A percentile compares a stretch with the other conserved stretches of the same genome.
phyloP scores from a whole-genome alignment of 768 basidiomycete species.

The Suillus decipiens region DNA sequence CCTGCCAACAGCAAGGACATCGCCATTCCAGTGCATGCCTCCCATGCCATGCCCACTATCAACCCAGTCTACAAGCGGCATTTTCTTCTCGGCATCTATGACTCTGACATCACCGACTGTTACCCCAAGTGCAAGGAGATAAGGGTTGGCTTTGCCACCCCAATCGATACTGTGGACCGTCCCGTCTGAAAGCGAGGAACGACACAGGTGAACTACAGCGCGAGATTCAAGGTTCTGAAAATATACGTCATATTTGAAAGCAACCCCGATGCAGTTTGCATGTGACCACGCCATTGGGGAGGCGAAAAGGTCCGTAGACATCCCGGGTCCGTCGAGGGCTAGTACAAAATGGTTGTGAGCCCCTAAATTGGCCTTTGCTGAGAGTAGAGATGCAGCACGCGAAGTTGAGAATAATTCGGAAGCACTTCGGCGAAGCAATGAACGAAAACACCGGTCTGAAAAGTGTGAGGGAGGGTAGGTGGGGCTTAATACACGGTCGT shows the following conservation, averaged over 20 bases:
- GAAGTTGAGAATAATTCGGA: slow-evolving; percentile 48
- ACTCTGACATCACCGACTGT: slow-evolving; percentile 51
- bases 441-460: slow-evolving; percentile 43
- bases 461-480: slow-evolving; percentile 38
- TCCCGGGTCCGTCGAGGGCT: slow-evolving; percentile 66
- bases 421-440: slow-evolving; percentile 53
- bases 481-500: slow-evolving; percentile 57
- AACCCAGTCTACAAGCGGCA: slow-evolving; percentile 35
- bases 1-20: slow-evolving; percentile 40
- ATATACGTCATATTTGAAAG: slow-evolving; percentile 59
- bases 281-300: slow-evolving; percentile 64
- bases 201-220: slow-evolving; percentile 52
- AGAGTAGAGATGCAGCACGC: slow-evolving; percentile 37
- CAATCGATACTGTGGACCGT: slow-evolving; percentile 53
- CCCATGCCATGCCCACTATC: slow-evolving; percentile 37
- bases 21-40: slow-evolving; percentile 42
- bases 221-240: slow-evolving; percentile 63
- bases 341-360: slow-evolving; percentile 55
- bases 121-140: slow-evolving; percentile 53
- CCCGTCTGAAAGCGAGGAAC: slow-evolving; percentile 36
- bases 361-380: slow-evolving; percentile 60
- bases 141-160: slow-evolving; percentile 43
- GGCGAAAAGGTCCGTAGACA: slow-evolving; percentile 53
- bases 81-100: slow-evolving; percentile 47
- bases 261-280: slow-evolving; percentile 61